Percentiles rank a stretch among this genome's conserved stretches.
Conservation (phyloP, 495 filamentous ascomycete genomes). For the Penicillium canescens region DNA sequence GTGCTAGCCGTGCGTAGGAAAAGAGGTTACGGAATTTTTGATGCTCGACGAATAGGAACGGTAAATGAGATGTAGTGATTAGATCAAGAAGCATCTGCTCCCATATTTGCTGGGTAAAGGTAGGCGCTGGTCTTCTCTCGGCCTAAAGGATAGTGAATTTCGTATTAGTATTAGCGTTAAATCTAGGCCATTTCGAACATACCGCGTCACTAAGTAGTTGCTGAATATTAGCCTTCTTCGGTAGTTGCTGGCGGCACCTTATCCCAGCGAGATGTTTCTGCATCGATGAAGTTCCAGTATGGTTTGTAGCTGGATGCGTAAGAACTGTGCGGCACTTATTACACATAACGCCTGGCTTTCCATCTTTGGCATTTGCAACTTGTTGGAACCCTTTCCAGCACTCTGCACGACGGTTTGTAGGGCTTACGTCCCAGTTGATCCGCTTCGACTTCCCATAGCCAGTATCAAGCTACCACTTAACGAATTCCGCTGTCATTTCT, state of each 20-base stretch:
- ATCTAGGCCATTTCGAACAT: background rate
- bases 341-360: slow-evolving; percentile 9
- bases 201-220: slow-evolving; percentile 2
- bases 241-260: background rate
- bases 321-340: slow-evolving; percentile 1
- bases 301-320: background rate
- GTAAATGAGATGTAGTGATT: no score
- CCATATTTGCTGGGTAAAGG: no score
- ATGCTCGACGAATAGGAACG: no score
- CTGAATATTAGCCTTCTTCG: background rate
- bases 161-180: background rate
- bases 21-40: no score
- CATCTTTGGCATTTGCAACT: slow-evolving; percentile 6
- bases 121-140: background rate
- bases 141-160: background rate
- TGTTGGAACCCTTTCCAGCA: slow-evolving; percentile 5
- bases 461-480: slow-evolving; percentile 5
- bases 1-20: no score
- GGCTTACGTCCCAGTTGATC: background rate
- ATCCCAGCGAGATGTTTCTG: slow-evolving; percentile 1
- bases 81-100: no score
- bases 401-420: background rate
- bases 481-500: slow-evolving; percentile 1
- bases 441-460: slow-evolving; percentile 1
- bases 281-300: slow-evolving; percentile 6